Conservation (phyloP, 179 eudicot genomes). For the Silene vulgaris region DNA sequence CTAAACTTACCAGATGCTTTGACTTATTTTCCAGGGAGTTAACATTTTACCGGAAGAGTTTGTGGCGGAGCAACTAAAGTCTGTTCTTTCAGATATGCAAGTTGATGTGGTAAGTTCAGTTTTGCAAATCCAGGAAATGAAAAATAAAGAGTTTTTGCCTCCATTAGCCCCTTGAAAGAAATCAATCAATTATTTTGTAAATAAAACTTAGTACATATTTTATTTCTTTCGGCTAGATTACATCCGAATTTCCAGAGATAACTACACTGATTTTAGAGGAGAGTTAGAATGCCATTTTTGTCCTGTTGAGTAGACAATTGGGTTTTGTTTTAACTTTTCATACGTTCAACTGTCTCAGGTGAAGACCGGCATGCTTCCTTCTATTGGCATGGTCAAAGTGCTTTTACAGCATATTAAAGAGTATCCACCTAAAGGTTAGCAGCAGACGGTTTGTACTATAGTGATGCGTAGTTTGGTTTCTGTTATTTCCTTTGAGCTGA, state of each 20-base stretch:
- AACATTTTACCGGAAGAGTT: constrained; percentile 56
- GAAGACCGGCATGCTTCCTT: constrained; percentile 95
- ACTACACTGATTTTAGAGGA: background rate
- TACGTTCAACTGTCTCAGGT: constrained; percentile 39
- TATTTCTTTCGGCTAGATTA: background rate
- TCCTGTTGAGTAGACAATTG: background rate
- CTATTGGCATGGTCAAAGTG: constrained; percentile 59
- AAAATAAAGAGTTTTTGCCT: no score
- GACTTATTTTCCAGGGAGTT: constrained; percentile 51
- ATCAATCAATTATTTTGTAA: background rate
- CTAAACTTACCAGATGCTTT: constrained; percentile 18
- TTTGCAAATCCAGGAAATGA: background rate
- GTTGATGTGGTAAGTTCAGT: constrained; percentile 74
- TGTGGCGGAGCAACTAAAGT: constrained; percentile 66
- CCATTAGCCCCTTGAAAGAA: background rate
- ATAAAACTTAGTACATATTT: background rate
- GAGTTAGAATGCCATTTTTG: background rate
- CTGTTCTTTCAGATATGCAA: constrained; percentile 85
- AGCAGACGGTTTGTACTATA: background rate
- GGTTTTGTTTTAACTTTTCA: background rate
- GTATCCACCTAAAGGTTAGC: constrained; percentile 66
- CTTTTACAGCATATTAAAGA: constrained; percentile 52
- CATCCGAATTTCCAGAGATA: background rate
- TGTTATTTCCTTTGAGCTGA: constrained; percentile 32
- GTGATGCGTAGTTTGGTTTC: constrained; percentile 10